phyloP scores from a whole-genome alignment of 257 asterid species.

The Ballota nigra region DNA sequence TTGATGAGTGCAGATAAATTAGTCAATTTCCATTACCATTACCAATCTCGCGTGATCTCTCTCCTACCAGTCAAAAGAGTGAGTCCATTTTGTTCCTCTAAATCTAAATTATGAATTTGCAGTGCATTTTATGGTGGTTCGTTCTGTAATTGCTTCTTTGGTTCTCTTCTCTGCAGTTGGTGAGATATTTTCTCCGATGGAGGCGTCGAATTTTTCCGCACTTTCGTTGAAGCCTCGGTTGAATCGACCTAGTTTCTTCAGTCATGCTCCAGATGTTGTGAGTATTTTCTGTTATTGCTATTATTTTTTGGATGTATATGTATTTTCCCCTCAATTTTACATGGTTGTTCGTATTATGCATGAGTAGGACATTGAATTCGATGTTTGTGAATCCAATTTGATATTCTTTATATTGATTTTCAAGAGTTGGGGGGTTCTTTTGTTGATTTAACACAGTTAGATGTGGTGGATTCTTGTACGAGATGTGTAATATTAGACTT shows the following conservation, averaged over 20 bases:
- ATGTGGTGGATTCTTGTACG: background rate
- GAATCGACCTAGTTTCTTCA: conserved; percentile 35
- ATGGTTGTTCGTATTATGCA: background rate
- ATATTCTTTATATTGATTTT: background rate
- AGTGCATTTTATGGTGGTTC: conserved; percentile 6
- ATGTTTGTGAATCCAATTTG: background rate
- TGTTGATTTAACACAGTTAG: background rate
- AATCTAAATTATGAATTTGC: background rate
- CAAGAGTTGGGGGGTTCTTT: background rate
- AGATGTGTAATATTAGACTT: no score
- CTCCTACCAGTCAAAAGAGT: conserved; percentile 32
- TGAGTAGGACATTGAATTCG: background rate
- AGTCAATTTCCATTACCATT: no score
- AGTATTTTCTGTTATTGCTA: background rate
- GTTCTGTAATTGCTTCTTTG: background rate
- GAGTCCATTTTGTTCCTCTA: background rate
- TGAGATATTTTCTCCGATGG: conserved; percentile 40
- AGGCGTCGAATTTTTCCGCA: conserved; percentile 40
- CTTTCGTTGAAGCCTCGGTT: conserved; percentile 32
- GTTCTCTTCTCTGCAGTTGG: conserved; percentile 32
- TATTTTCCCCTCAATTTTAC: background rate
- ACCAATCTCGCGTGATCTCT: conserved; percentile 6
- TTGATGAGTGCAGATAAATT: conserved; percentile 12
- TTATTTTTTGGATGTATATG: background rate
- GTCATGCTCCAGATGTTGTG: conserved; percentile 28